phyloP scores from a whole-genome alignment of 2,329 filamentous ascomycete species.

The Biscogniauxia marginata region DNA sequence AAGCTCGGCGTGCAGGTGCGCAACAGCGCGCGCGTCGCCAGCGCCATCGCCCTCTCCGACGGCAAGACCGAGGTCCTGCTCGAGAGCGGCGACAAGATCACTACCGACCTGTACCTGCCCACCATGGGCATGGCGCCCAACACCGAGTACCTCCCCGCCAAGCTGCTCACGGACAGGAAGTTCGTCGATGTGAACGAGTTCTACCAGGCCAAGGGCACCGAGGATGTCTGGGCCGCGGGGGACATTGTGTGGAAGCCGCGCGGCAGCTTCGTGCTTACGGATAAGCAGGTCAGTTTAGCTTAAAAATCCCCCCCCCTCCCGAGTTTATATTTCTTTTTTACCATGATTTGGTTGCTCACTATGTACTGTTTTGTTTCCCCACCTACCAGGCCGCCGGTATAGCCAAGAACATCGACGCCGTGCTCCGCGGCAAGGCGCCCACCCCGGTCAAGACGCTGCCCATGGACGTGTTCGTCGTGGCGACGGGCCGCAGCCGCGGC shows the following conservation, averaged over 20 bases:
- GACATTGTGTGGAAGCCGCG: slow-evolving; percentile 52
- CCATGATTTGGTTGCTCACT: too few relatives aligned
- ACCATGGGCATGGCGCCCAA: slow-evolving; percentile 56
- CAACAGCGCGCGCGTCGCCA: slow-evolving; percentile 41
- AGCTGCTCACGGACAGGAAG: slow-evolving; percentile 43
- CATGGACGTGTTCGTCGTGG: slow-evolving; percentile 48
- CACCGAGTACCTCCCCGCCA: slow-evolving; percentile 48
- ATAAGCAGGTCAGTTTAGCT: slow-evolving; percentile 49
- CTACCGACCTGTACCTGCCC: slow-evolving; percentile 56
- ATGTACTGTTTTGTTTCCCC: background rate
- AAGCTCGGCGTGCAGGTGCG: slow-evolving; percentile 52
- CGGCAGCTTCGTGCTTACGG: slow-evolving; percentile 41
- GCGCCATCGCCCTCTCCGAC: slow-evolving; percentile 33
- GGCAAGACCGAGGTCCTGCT: slow-evolving; percentile 51
- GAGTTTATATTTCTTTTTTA: too few relatives aligned
- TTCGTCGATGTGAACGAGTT: slow-evolving; percentile 51
- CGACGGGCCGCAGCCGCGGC: slow-evolving; percentile 50
- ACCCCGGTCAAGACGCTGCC: slow-evolving; percentile 45
- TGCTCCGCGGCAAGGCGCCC: slow-evolving; percentile 44
- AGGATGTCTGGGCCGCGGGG: slow-evolving; percentile 52
- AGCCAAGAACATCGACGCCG: slow-evolving; percentile 52
- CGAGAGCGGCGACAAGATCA: slow-evolving; percentile 44
- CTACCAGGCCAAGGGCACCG: slow-evolving; percentile 44
- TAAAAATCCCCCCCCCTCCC: background rate
- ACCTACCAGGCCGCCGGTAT: slow-evolving; percentile 45